Conservation (phyloP, 169 alveolate species). For the Plasmodium gallinaceum region DNA sequence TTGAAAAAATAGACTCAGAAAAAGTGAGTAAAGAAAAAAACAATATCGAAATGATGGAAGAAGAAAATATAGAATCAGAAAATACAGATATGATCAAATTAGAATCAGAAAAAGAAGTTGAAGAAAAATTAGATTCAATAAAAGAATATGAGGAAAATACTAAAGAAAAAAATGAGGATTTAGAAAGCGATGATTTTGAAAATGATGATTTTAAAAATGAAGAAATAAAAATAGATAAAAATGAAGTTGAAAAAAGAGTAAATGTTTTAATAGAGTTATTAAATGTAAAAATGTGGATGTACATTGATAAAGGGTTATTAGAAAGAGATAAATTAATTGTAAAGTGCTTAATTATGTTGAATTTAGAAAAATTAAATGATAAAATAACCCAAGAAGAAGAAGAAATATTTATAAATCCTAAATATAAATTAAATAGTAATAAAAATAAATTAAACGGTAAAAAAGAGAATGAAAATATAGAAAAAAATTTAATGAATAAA, state of each 20-base stretch:
- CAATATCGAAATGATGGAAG: background rate
- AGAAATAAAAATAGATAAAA: conserved; percentile 86
- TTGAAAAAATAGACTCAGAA: background rate
- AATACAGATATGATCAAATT: background rate
- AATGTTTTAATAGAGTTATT: conserved; percentile 90
- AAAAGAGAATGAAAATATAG: conserved; percentile 57
- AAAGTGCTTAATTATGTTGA: conserved; percentile 92
- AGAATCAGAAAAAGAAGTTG: background rate
- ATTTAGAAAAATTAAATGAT: conserved; percentile 88
- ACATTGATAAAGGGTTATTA: conserved; percentile 94
- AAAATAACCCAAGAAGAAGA: conserved; percentile 74
- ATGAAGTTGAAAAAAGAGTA: conserved; percentile 88
- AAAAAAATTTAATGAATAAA: conserved; percentile 84
- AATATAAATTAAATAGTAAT: conserved; percentile 79
- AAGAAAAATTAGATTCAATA: background rate
- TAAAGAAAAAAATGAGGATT: conserved; percentile 46
- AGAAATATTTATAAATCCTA: conserved; percentile 74
- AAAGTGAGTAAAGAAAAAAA: background rate
- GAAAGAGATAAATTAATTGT: conserved; percentile 95
- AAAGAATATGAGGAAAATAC: background rate
- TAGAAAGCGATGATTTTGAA: conserved; percentile 77
- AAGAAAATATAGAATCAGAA: background rate
- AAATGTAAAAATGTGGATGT: conserved; percentile 92
- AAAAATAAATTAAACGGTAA: background rate
- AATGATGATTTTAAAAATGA: conserved; percentile 80